phyloP scores from a whole-genome alignment of 1,284 basidiomycete species.

The Moesziomyces sp. region DNA sequence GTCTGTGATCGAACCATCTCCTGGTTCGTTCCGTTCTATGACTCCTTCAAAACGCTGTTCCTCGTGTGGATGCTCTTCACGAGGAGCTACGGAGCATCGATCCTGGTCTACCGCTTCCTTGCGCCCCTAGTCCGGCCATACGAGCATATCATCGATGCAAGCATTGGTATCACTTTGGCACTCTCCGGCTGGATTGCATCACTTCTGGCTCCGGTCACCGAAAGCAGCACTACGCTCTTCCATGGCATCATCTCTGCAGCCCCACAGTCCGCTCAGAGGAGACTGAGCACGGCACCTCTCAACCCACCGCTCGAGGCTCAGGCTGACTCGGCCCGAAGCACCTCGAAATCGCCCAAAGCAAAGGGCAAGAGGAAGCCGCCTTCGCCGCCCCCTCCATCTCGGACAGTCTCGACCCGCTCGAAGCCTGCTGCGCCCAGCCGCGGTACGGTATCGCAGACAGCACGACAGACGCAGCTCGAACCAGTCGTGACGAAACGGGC shows the following conservation, averaged over 20 bases:
- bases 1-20: slow-evolving; percentile 36
- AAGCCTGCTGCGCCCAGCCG: too few relatives aligned
- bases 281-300: too few relatives aligned
- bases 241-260: neutral
- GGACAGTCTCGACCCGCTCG: too few relatives aligned
- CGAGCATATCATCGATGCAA: slow-evolving; percentile 31
- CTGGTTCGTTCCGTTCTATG: slow-evolving; percentile 52
- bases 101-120: slow-evolving; percentile 44
- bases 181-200: slow-evolving; percentile 17
- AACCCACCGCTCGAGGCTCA: too few relatives aligned
- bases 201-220: slow-evolving; percentile 3
- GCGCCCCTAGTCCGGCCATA: slow-evolving; percentile 33
- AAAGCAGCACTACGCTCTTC: neutral
- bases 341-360: too few relatives aligned
- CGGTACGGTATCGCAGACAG: neutral
- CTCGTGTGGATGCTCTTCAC: slow-evolving; percentile 51
- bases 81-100: slow-evolving; percentile 37
- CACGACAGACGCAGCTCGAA: neutral
- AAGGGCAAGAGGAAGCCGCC: too few relatives aligned
- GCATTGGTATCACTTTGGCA: slow-evolving; percentile 16
- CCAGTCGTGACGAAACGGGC: slow-evolving; percentile 1
- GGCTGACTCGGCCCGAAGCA: too few relatives aligned
- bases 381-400: too few relatives aligned
- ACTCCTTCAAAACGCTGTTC: slow-evolving; percentile 50
- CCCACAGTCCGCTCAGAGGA: neutral